phyloP scores from a whole-genome alignment of 1,139 yeast species.

The Zygosaccharomyces pseudobailii region DNA sequence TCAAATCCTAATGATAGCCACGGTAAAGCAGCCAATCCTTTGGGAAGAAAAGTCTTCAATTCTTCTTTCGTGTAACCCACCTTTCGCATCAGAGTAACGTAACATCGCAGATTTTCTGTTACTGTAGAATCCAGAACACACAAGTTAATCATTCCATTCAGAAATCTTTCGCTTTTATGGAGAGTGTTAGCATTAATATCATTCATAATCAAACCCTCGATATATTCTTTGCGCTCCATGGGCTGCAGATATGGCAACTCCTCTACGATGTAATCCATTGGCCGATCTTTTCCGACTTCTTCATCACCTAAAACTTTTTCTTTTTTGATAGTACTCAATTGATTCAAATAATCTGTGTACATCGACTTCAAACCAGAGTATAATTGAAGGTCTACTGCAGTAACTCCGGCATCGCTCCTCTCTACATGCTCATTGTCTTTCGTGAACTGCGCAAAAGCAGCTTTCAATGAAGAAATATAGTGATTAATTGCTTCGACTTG shows the following conservation, averaged over 20 bases:
- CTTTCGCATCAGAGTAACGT: constrained; percentile 13
- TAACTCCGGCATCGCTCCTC: constrained; percentile 20
- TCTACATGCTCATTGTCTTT: constrained; percentile 30
- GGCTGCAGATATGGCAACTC: constrained; percentile 25
- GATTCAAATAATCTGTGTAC: constrained; percentile 30
- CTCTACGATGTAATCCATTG: constrained; percentile 20
- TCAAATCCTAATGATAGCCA: constrained; percentile 1
- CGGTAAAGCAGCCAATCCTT: constrained; percentile 3
- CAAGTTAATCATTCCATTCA: constrained; percentile 22
- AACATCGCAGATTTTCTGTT: constrained; percentile 23
- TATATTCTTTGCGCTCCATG: constrained; percentile 23
- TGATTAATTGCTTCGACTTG: constrained; percentile 20
- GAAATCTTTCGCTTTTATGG: constrained; percentile 13
- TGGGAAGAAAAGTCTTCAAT: constrained; percentile 11
- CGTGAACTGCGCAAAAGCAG: constrained; percentile 25
- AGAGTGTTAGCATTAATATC: constrained; percentile 8
- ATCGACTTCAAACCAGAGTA: constrained; percentile 29
- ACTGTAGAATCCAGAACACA: constrained; percentile 27
- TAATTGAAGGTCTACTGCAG: constrained; percentile 28
- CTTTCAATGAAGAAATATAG: constrained; percentile 23
- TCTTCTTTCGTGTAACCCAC: constrained; percentile 16
- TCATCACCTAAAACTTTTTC: constrained; percentile 12
- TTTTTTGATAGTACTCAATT: constrained; percentile 22
- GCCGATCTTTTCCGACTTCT: constrained; percentile 11
- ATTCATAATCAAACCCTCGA: constrained; percentile 18